Conservation (phyloP, 805 yeast genomes). For the Hanseniaspora vineae region DNA sequence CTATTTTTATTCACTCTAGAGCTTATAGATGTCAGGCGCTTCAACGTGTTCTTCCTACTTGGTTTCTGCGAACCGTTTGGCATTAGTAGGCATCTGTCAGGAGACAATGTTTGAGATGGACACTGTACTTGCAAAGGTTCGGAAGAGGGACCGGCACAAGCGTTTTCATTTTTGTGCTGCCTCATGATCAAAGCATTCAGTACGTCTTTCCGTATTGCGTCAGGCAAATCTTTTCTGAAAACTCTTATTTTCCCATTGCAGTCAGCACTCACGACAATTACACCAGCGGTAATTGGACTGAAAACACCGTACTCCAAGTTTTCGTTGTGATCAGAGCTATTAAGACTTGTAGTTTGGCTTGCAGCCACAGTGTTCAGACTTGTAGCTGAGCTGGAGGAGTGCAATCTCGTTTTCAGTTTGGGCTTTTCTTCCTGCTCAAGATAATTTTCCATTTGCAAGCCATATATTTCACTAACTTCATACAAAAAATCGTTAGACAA, state of each 20-base stretch:
- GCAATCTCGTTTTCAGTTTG: not conserved
- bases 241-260: conserved; percentile 59
- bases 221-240: conserved; percentile 68
- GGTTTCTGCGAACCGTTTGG: no score
- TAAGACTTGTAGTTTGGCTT: no score
- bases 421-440: not conserved
- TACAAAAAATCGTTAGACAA: conserved; percentile 70
- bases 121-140: no score
- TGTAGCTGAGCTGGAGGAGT: no score
- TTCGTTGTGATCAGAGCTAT: no score
- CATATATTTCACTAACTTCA: conserved; percentile 34
- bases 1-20: no score
- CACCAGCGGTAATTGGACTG: conserved; percentile 12
- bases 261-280: conserved; percentile 67
- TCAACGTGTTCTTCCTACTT: no score
- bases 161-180: not conserved
- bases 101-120: no score
- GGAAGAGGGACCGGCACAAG: no score
- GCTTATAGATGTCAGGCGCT: no score
- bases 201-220: conserved; percentile 27
- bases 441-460: conserved; percentile 5
- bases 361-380: not conserved
- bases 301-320: not conserved
- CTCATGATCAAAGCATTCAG: conserved; percentile 11
- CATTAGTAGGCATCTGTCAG: no score